These are phyloP conservation scores for Medicago ruthenica DNA, from an alignment of 306 rosid species.

Conservation along the genomic window DNA sequence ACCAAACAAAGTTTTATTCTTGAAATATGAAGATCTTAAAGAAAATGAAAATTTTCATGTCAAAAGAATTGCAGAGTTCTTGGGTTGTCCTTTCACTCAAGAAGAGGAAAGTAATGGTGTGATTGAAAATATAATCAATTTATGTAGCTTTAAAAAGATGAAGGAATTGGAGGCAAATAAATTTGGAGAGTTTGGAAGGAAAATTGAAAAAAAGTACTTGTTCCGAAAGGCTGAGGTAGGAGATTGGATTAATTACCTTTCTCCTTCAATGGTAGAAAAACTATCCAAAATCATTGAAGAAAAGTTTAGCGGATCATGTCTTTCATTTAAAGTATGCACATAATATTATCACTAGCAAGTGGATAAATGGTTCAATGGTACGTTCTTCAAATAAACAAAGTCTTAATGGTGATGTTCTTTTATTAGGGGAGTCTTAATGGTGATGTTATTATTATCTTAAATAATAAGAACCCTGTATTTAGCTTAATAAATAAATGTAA, in stretches of 20 bases:
- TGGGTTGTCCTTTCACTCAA: slow-evolving; percentile 50
- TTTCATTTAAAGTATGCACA: too few relatives aligned
- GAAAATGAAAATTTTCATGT: slow-evolving; percentile 37
- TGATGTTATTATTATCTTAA: too few relatives aligned
- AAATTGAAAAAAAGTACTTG: slow-evolving; percentile 50
- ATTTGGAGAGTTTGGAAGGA: slow-evolving; percentile 37
- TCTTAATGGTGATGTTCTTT: too few relatives aligned
- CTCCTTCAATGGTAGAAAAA: background rate
- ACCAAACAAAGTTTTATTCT: slow-evolving; percentile 57
- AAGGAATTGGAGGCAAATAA: slow-evolving; percentile 59
- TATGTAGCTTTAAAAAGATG: slow-evolving; percentile 58
- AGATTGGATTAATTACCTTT: background rate
- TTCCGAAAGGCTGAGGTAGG: slow-evolving; percentile 24
- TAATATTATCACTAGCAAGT: too few relatives aligned
- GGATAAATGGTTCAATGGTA: too few relatives aligned
- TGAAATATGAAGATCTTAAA: slow-evolving; percentile 62
- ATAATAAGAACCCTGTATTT: too few relatives aligned
- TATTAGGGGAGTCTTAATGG: too few relatives aligned
- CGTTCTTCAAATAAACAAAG: too few relatives aligned
- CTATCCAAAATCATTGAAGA: background rate
- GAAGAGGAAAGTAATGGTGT: slow-evolving; percentile 56
- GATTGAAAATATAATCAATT: slow-evolving; percentile 44
- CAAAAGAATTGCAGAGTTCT: slow-evolving; percentile 51
- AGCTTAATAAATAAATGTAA: too few relatives aligned
- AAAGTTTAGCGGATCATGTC: background rate